Conservation (phyloP, 257 asterid species). For the Solanum medicagineum region DNA sequence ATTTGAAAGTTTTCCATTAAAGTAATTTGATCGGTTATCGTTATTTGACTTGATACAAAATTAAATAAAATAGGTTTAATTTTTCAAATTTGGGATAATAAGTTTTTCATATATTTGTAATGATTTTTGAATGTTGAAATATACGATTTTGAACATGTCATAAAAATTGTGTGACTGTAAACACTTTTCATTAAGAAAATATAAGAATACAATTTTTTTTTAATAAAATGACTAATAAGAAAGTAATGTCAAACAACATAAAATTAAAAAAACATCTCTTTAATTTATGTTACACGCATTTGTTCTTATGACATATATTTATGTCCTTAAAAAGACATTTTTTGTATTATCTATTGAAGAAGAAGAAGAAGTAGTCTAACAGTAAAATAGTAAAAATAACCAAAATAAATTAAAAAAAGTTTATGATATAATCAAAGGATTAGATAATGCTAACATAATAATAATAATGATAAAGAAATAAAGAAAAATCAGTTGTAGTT, state of each 20-base stretch:
- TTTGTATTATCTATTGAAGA: background rate
- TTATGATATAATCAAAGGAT: background rate
- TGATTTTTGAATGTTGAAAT: background rate
- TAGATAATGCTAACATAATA: background rate
- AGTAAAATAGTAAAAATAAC: background rate
- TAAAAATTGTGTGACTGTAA: background rate
- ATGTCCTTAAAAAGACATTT: background rate
- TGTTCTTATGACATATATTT: background rate
- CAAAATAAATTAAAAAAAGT: background rate
- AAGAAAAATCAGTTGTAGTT: background rate
- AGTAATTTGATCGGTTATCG: too few species aligned
- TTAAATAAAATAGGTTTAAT: background rate
- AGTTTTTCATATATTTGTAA: background rate
- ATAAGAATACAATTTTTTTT: background rate
- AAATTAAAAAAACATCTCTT: background rate
- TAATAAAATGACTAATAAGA: background rate
- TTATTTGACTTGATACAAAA: background rate
- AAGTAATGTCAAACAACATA: background rate
- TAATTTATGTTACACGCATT: background rate
- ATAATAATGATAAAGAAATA: background rate
- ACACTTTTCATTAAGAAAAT: background rate
- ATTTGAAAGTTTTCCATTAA: background rate
- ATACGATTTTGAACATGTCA: background rate
- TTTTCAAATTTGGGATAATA: background rate
- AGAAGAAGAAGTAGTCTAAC: background rate